Evolutionary conservation across 768 basidiomycete genomes (phyloP).

Genomic region (Crucibulum laeve): DNA sequence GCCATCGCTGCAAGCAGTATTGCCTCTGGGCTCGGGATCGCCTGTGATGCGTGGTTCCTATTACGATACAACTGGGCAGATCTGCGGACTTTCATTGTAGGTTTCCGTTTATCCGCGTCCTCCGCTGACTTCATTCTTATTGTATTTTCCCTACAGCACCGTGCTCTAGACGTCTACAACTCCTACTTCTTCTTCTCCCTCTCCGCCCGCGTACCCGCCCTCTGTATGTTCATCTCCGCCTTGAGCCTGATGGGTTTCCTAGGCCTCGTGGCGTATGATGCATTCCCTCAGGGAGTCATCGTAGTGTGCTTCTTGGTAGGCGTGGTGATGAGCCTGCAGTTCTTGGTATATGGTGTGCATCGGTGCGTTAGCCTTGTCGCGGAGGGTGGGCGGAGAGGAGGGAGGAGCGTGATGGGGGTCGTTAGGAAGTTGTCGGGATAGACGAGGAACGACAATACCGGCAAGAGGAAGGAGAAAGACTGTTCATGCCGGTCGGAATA

Average conservation of each 20-base stretch:
- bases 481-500: too few relatives aligned
- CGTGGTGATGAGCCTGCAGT: slow-evolving; percentile 58
- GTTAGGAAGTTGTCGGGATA: too few relatives aligned
- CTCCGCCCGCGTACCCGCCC: slow-evolving; percentile 56
- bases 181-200: slow-evolving; percentile 69
- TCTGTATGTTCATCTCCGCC: slow-evolving; percentile 56
- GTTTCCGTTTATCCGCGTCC: slow-evolving; percentile 11
- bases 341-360: slow-evolving; percentile 52
- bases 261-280: slow-evolving; percentile 53
- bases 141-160: slow-evolving; percentile 24
- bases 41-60: slow-evolving; percentile 62
- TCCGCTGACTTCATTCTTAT: not conserved
- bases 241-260: slow-evolving; percentile 59
- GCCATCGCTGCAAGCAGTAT: slow-evolving; percentile 57
- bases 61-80: slow-evolving; percentile 55
- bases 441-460: too few relatives aligned
- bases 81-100: slow-evolving; percentile 48
- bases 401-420: too few relatives aligned
- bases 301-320: slow-evolving; percentile 56
- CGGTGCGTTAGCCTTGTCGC: too few relatives aligned
- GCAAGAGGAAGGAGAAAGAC: too few relatives aligned
- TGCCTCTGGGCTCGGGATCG: slow-evolving; percentile 61
- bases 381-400: too few relatives aligned
- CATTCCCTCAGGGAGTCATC: slow-evolving; percentile 61
- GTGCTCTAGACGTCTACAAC: slow-evolving; percentile 52